Evolutionary conservation across 495 filamentous ascomycete genomes (phyloP), one percentile per base, ranked within the genome.

Genomic region (Aspergillus homomorphus): DNA sequence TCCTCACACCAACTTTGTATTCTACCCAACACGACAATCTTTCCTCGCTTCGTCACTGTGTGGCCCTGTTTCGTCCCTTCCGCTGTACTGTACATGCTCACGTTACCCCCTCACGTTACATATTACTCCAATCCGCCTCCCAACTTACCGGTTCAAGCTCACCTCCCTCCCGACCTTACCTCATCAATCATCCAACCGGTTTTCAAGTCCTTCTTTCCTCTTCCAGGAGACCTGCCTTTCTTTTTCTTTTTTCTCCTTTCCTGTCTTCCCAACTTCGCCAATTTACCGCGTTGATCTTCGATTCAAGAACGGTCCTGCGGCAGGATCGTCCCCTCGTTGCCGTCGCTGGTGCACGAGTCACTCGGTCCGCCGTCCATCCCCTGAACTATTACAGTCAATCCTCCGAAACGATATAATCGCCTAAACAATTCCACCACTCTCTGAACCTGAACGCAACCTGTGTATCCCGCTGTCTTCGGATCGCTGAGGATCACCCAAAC

Each of bases 21-120:
- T 30, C 19, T 45, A 14, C 45, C 4, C 45, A n/a, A n/a, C n/a
- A n/a, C n/a, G n/a, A n/a, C n/a, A n/a, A n/a, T n/a, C n/a, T n/a
- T n/a, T n/a, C n/a, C n/a, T n/a, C n/a, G n/a, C n/a, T n/a, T n/a
- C n/a, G n/a, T n/a, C n/a, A n/a, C n/a, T n/a, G n/a, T n/a, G 44
- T 28, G 26, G 26, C 9, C 44, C 44, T 21, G 44, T 18, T 15
- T 30, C 44, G 8, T 16, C 38, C 12, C 23, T 45, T 21, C 19
- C 46, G 23, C 16, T 38, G n/a, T 19, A 18, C 2, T 56, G 30
- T 42, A 20, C 42, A 51, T 51, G 12, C 28, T 18, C 48, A 51
- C 48, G 23, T 45, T 58, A 33, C 41, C 49, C 9, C 56, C 45
- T 52, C 56, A 58, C 41, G 46, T 58, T 51, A 58, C 57, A 48